Evolutionary conservation across 2,329 filamentous ascomycete genomes (phyloP).

Genomic region (Verruconis gallopava): DNA sequence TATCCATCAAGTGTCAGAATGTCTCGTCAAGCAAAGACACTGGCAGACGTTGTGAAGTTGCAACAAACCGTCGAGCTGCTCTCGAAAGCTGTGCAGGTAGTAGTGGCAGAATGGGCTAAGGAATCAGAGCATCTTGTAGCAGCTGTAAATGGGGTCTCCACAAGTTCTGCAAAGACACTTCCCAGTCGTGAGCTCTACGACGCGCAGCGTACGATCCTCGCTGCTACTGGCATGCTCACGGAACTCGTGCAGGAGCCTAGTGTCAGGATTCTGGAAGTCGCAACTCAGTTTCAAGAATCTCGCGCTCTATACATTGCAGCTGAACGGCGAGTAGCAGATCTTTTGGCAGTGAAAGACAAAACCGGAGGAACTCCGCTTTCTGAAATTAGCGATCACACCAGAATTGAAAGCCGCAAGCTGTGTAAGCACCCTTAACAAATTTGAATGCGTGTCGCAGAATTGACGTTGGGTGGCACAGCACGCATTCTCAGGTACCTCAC

Average conservation of each 20-base stretch:
- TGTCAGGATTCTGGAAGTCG: constrained; percentile 21
- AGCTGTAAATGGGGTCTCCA: too few species aligned
- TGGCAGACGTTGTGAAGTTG: background rate
- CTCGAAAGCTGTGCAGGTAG: background rate
- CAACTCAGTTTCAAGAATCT: constrained; percentile 23
- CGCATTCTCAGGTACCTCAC: constrained; percentile 24
- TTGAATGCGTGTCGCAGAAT: background rate
- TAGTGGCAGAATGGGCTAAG: background rate
- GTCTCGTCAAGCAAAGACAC: background rate
- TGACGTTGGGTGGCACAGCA: constrained; percentile 15
- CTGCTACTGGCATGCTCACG: constrained; percentile 22
- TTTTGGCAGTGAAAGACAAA: constrained; percentile 18
- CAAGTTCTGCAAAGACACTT: too few species aligned
- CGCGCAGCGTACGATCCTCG: constrained; percentile 21
- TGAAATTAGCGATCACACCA: constrained; percentile 16
- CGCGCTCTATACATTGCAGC: constrained; percentile 24
- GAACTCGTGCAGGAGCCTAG: constrained; percentile 23
- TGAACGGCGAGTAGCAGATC: constrained; percentile 22
- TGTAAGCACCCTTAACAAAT: too few species aligned
- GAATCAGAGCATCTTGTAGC: background rate
- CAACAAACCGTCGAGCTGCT: background rate
- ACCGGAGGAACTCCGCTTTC: constrained; percentile 17
- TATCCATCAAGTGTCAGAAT: too few species aligned
- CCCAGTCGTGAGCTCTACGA: constrained; percentile 18
- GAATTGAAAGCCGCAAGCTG: constrained; percentile 21